These are phyloP conservation scores for Endoconidiophora laricicola DNA, from an alignment of 2,329 filamentous ascomycete species.

Conservation along the genomic window DNA sequence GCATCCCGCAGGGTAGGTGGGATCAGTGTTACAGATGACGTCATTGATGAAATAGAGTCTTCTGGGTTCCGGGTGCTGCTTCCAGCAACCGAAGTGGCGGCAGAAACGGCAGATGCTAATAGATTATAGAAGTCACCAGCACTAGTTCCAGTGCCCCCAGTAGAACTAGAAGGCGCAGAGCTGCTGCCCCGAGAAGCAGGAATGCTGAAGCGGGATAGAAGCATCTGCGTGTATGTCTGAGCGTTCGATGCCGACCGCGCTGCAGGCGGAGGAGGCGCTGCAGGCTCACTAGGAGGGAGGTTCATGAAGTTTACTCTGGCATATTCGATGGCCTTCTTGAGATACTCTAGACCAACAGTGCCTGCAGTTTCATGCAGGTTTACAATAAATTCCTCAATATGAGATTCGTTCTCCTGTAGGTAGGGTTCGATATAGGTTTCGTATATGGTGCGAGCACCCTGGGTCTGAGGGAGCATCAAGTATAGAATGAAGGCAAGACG, in stretches of 20 bases:
- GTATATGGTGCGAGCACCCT: slow-evolving; percentile 78
- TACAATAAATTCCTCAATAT: slow-evolving; percentile 83
- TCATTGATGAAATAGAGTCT: neutral
- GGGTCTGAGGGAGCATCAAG: slow-evolving; percentile 92
- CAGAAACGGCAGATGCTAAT: slow-evolving; percentile 56
- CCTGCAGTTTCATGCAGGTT: slow-evolving; percentile 63
- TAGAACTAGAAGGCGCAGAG: slow-evolving; percentile 19
- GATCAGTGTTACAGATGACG: slow-evolving; percentile 35
- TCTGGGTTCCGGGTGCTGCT: slow-evolving; percentile 17
- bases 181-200: slow-evolving; percentile 36
- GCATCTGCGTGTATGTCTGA: slow-evolving; percentile 56
- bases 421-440: slow-evolving; percentile 75
- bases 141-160: slow-evolving; percentile 22
- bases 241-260: slow-evolving; percentile 28
- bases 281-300: slow-evolving; percentile 39
- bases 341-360: slow-evolving; percentile 57
- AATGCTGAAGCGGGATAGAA: slow-evolving; percentile 76
- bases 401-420: slow-evolving; percentile 66
- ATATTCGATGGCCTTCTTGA: slow-evolving; percentile 53
- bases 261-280: slow-evolving; percentile 22
- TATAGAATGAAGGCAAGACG: slow-evolving; percentile 79
- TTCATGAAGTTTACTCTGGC: slow-evolving; percentile 67
- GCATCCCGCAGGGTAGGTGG: slow-evolving; percentile 49
- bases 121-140: slow-evolving; percentile 59
- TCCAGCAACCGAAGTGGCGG: slow-evolving; percentile 20